Conservation (phyloP, 495 filamentous ascomycete genomes). For the Trichoderma orchidacearum region DNA sequence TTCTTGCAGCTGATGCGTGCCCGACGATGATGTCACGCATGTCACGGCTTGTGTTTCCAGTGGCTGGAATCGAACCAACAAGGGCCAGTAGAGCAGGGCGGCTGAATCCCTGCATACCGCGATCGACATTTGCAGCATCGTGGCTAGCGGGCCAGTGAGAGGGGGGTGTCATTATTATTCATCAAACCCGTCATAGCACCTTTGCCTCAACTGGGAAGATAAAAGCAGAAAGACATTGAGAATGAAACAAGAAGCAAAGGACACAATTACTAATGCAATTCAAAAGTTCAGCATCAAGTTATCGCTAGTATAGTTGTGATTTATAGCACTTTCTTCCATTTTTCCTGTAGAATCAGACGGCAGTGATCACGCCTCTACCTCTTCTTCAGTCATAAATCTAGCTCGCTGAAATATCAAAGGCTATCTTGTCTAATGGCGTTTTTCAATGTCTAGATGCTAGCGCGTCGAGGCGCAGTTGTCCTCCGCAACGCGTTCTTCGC, state of each 20-base stretch:
- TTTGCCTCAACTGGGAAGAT: neutral
- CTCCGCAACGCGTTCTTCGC: constrained; percentile 79
- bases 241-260: too few species aligned
- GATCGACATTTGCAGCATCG: neutral
- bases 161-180: neutral
- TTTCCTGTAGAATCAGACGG: too few species aligned
- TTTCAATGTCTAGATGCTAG: constrained; percentile 55
- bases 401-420: neutral
- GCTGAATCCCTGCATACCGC: neutral
- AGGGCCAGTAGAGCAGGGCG: neutral
- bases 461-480: constrained; percentile 86
- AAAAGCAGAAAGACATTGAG: neutral
- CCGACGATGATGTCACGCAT: neutral
- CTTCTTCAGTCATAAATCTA: neutral
- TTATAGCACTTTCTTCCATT: too few species aligned
- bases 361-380: neutral
- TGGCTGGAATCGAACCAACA: neutral
- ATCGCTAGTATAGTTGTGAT: too few species aligned
- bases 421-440: neutral
- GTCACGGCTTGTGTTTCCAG: neutral
- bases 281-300: too few species aligned
- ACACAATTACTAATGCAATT: too few species aligned
- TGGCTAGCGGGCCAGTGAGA: neutral
- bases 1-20: too few species aligned
- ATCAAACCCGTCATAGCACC: neutral